Conservation (phyloP, 1,284 basidiomycete species). For the Ceratobasidium sp. region DNA sequence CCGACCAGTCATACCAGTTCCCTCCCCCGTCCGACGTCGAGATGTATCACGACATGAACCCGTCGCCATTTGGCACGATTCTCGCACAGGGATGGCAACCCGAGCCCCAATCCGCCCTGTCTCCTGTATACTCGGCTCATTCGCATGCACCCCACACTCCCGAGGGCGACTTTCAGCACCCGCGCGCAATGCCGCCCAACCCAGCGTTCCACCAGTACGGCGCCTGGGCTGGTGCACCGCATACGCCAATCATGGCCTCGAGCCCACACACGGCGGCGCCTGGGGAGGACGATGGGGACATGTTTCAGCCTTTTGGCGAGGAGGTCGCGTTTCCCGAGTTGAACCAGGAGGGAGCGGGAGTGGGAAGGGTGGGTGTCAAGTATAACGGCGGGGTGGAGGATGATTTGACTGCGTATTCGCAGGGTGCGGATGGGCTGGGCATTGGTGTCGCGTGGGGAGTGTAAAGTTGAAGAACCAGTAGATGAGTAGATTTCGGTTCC, state of each 20-base stretch:
- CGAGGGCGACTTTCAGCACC: conserved; percentile 23
- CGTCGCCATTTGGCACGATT: conserved; percentile 36
- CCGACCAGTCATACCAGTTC: conserved; percentile 37
- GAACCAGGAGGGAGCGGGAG: conserved; percentile 10
- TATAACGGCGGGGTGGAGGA: conserved; percentile 17
- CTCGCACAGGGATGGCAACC: conserved; percentile 23
- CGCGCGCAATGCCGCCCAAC: conserved; percentile 5
- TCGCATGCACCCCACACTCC: conserved; percentile 36
- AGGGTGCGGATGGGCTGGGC: conserved; percentile 27
- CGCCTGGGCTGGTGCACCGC: conserved; percentile 14
- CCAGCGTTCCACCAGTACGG: conserved; percentile 9
- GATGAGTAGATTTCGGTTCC: conserved; percentile 20
- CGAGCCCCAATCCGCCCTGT: conserved; percentile 16
- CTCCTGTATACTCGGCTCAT: conserved; percentile 4
- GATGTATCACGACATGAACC: conserved; percentile 29
- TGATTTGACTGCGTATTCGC: conserved; percentile 28
- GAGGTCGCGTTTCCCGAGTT: conserved; percentile 35
- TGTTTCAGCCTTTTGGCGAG: conserved; percentile 40
- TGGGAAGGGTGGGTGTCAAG: not conserved
- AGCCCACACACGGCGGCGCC: conserved; percentile 12
- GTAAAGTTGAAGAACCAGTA: not conserved
- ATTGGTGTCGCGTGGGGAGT: conserved; percentile 22
- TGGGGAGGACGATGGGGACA: conserved; percentile 30
- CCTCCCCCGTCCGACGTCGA: conserved; percentile 32
- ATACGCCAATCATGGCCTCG: conserved; percentile 34